A percentile compares a stretch with the other conserved stretches of the same genome.
Evolutionary conservation across 1,284 basidiomycete genomes (phyloP).

Genomic region (Bjerkandera adusta): DNA sequence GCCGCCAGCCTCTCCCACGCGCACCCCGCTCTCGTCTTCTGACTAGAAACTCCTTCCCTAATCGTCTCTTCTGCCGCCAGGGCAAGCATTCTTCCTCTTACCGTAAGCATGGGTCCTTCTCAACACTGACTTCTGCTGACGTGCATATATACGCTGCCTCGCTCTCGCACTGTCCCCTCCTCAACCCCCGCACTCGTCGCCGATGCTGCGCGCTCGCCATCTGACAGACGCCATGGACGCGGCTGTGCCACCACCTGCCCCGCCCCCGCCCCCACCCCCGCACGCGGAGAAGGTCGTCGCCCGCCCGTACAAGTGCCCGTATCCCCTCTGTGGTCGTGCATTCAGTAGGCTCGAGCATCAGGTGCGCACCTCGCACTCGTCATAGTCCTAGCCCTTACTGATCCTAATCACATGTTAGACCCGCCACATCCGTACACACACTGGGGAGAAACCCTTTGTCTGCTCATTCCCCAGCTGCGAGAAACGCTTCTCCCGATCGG

Average conservation of each 20-base stretch:
- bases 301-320: conserved; percentile 94
- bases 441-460: conserved; percentile 95
- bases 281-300: conserved; percentile 55
- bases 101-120: conserved; percentile 8
- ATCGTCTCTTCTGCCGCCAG: background rate
- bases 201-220: conserved; percentile 9
- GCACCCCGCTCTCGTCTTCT: conserved; percentile 2
- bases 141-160: conserved; percentile 4
- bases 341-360: conserved; percentile 93
- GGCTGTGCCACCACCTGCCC: conserved; percentile 28
- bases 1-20: conserved; percentile 6
- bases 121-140: conserved; percentile 3
- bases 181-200: background rate
- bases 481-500: conserved; percentile 95
- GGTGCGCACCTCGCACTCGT: conserved; percentile 45
- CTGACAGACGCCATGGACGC: conserved; percentile 13
- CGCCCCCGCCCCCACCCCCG: conserved; percentile 19
- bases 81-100: background rate
- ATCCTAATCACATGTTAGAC: conserved; percentile 61
- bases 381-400: conserved; percentile 18
- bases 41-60: conserved; percentile 1
- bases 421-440: conserved; percentile 96
- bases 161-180: conserved; percentile 1
- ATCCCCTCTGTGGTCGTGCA: conserved; percentile 85
- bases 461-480: conserved; percentile 96